Evolutionary conservation across 176 grass and related monocot species (phyloP), one percentile per base, ranked within the genome.

Genomic region (Aegilops speltoides): DNA sequence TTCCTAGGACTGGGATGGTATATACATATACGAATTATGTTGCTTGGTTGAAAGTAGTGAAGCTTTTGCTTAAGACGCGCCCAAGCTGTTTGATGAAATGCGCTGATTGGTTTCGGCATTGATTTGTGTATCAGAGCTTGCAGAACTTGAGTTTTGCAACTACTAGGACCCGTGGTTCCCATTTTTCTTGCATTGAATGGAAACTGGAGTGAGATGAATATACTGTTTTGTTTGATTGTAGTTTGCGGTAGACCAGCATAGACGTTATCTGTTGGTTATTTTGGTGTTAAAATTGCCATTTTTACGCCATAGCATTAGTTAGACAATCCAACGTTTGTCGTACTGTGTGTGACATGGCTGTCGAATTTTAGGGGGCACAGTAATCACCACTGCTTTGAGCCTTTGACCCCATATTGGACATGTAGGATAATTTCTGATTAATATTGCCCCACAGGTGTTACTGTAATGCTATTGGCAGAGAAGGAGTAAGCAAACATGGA

Each of bases 31-130:
- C 6, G 17, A 32, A n/a, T 41, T 56, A 4, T 11, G 4, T 4
- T 28, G 12, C 71, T 28, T 68, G 57, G 1, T 29, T 15, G 24
- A 3, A 11, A 29, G 32, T 12, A 24, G 28, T 6, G 22, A 6
- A 68, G n/a, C 15, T 46, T 12, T 31, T 31, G 22, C 17, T 17
- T n/a, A n/a, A 10, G 6, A 24, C 3, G 45, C 6, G 33, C 31
- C 37, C n/a, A 33, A 56, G 37, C 38, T 89, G 28, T 56, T 85
- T 40, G 82, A 57, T 10, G 82, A 80, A 75, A 85, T 80, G 73
- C 16, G 9, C 64, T 79, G 7, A 5, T 48, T 16, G 28, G 33
- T 8, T 23, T 45, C 7, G 17, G 40, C 17, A 26, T 33, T 85
- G 19, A 15, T 59, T 32, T 22, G 10, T 41, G 8, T 5, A 20